Conservation (phyloP, 306 rosid species). For the Cucumis cinereus region DNA sequence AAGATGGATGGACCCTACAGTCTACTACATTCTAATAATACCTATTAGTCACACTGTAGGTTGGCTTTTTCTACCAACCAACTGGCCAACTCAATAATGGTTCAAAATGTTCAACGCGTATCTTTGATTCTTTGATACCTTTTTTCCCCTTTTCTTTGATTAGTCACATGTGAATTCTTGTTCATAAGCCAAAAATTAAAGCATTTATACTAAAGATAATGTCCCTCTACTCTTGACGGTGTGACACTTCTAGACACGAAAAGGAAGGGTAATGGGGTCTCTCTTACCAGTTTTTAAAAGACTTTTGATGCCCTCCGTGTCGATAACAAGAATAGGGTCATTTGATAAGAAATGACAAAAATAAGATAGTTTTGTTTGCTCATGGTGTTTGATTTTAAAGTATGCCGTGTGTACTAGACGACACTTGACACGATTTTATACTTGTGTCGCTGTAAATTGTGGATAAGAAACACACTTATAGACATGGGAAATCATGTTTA, state of each 20-base stretch:
- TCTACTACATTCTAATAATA: neutral
- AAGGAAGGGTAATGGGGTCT: neutral
- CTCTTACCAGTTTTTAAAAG: neutral
- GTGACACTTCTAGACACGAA: neutral
- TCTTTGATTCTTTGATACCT: constrained; percentile 1
- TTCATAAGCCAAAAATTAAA: neutral
- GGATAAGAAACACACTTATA: neutral
- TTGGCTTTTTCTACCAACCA: constrained; percentile 5
- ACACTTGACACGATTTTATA: neutral
- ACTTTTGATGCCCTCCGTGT: neutral
- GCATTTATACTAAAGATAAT: neutral
- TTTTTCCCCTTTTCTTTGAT: neutral
- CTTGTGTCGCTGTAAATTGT: neutral
- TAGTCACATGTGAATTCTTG: neutral
- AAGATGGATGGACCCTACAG: neutral
- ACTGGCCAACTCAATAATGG: neutral
- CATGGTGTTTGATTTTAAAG: neutral
- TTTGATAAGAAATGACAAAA: neutral
- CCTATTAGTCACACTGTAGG: neutral
- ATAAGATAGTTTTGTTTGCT: neutral
- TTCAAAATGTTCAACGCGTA: constrained; percentile 1
- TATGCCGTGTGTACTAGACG: neutral
- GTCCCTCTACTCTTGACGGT: neutral
- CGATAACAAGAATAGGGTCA: neutral
- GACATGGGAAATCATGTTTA: neutral